Base-by-base conservation (phyloP, 805 yeast genomes). In the Jamesozyma gamospora region DNA sequence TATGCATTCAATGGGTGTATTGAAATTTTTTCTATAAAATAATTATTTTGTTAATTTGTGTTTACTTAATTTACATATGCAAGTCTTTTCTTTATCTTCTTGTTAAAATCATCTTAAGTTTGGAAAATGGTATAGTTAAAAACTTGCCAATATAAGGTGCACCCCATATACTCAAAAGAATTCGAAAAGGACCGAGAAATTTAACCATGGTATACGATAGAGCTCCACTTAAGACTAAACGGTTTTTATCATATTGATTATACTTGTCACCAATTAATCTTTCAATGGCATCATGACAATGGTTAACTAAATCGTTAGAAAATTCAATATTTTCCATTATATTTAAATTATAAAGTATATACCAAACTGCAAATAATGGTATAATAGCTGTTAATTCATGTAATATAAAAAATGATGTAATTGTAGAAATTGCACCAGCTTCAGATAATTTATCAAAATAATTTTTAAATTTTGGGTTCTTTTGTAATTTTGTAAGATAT, bases 381-480 rank as follows among this genome's bases (percentile, higher is more conserved):
- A 72, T 70, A 3, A 83, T 67, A 2, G 94, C 94, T 0, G 88
- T 70, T 32, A 83, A 46, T 52, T 83, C 94, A 52, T 83, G 94
- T 12, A 83, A 64, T 4, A 82, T 54, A 5, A 82, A 47, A 49
- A 83, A 83, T 2, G 87, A 67, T 0, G 81, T 67, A 11, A 79
- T 65, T 1, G 62, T 55, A 4, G 60, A 45, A 4, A 51, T 45
- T 3, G 63, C 48, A 16, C 60, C 62, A 2, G 63, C 51, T 27
- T 56, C 49, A 13, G 58, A 45, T 10, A 61, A 42, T 14, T 46
- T 47, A 32, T 50, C 41, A 32, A 60, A 55, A 37, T 56, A 59
- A 3, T 36, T 36, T 4, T 49, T 31, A 38, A 54, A 58, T 31
- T 40, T 52, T 2, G 63, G 63, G 19, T 52, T 48, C 10, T 41